phyloP scores from a whole-genome alignment of 768 basidiomycete species.

The Baorangia bicolor region DNA sequence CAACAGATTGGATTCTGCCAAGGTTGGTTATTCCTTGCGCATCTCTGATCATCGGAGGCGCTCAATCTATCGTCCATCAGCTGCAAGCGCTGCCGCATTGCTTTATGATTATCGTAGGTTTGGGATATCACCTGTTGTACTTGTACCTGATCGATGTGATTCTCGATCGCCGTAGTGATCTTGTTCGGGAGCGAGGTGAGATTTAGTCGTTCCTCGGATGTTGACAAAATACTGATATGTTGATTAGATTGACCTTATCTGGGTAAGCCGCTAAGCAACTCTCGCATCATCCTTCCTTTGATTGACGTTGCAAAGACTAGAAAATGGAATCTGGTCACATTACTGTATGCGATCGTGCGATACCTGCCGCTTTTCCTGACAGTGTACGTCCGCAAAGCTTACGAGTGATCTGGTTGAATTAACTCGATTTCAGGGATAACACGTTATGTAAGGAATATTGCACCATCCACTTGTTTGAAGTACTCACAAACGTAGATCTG shows the following conservation, averaged over 20 bases:
- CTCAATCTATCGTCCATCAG: conserved; percentile 1
- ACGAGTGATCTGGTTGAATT: neutral
- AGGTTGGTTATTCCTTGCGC: neutral
- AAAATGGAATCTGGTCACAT: conserved; percentile 17
- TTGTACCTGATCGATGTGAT: neutral
- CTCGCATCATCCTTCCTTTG: neutral
- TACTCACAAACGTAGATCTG: conserved; percentile 7
- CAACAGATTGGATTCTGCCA: conserved; percentile 6
- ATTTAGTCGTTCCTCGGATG: neutral
- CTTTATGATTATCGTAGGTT: conserved; percentile 18
- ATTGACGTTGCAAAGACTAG: conserved; percentile 9
- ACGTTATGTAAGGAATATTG: conserved; percentile 8
- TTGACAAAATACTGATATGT: neutral
- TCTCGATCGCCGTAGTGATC: conserved; percentile 7
- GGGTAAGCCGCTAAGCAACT: conserved; percentile 11
- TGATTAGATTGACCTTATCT: conserved; percentile 19
- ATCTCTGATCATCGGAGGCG: neutral
- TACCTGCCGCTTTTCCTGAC: conserved; percentile 17
- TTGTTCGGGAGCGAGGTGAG: conserved; percentile 12
- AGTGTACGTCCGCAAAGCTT: neutral
- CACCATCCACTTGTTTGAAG: too few species aligned
- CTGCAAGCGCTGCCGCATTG: conserved; percentile 9
- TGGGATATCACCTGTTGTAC: neutral
- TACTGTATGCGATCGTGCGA: conserved; percentile 20
- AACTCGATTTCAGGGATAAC: conserved; percentile 4